Percentiles rank a stretch among this genome's conserved stretches.
These are phyloP conservation scores for Mucor lusitanicus DNA, from an alignment of 371 early-diverging fungal genomes.

Conservation along the genomic window DNA sequence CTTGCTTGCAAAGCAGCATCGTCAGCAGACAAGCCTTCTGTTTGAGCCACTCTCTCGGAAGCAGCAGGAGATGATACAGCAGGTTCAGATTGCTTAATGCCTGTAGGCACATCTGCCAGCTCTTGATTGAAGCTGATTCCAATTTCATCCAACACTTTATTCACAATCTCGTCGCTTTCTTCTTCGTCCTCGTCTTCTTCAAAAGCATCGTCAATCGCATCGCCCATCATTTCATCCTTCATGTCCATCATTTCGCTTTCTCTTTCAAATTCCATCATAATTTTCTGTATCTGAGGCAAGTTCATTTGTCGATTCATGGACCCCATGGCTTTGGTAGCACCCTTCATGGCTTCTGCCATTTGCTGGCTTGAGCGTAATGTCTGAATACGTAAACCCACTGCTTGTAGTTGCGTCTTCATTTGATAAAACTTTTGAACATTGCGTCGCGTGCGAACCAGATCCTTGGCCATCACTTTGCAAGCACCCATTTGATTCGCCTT, in stretches of 20 bases:
- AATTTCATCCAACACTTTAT: constrained; percentile 94
- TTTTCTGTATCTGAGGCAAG: constrained; percentile 89
- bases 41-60: constrained; percentile 45
- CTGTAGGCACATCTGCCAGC: constrained; percentile 65
- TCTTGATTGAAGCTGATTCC: constrained; percentile 76
- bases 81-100: constrained; percentile 48
- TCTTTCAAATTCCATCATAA: constrained; percentile 97
- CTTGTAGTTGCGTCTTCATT: constrained; percentile 95
- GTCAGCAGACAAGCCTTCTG: constrained; percentile 66
- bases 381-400: constrained; percentile 90
- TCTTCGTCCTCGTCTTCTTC: constrained; percentile 93
- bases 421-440: constrained; percentile 94
- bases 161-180: constrained; percentile 90
- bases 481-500: constrained; percentile 91
- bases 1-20: constrained; percentile 92
- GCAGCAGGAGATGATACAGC: constrained; percentile 37
- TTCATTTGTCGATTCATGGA: constrained; percentile 96
- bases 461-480: constrained; percentile 96
- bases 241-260: constrained; percentile 97
- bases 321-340: constrained; percentile 94
- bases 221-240: constrained; percentile 98
- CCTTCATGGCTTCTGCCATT: constrained; percentile 96
- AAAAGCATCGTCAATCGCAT: constrained; percentile 95
- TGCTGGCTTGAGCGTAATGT: constrained; percentile 91
- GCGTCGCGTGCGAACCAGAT: constrained; percentile 91